Conservation (phyloP, 2,329 filamentous ascomycete genomes). For the Sporothrix schenckii region DNA sequence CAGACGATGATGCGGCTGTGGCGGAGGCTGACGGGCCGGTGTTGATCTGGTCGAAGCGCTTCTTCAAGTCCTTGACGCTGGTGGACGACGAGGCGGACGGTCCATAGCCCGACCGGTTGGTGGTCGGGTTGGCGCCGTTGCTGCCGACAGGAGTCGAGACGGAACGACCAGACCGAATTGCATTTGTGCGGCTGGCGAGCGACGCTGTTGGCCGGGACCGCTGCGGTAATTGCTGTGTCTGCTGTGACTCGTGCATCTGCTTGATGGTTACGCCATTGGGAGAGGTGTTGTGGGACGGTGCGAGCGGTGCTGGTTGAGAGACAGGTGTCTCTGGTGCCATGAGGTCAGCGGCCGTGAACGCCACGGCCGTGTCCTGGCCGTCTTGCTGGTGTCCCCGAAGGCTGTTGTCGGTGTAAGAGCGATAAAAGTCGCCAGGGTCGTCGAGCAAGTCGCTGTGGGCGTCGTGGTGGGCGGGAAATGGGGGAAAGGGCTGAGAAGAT, state of each 20-base stretch:
- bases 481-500: slow-evolving; percentile 20
- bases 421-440: slow-evolving; percentile 36
- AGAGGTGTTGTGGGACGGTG: slow-evolving; percentile 50
- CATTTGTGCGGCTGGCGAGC: slow-evolving; percentile 46
- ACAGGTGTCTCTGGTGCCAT: slow-evolving; percentile 49
- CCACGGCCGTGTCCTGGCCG: slow-evolving; percentile 17
- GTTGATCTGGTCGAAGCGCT: slow-evolving; percentile 70
- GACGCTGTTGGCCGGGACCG: slow-evolving; percentile 46
- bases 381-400: slow-evolving; percentile 1
- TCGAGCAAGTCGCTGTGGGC: slow-evolving; percentile 16
- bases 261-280: slow-evolving; percentile 54
- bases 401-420: slow-evolving; percentile 30
- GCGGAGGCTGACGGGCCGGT: slow-evolving; percentile 39
- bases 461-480: slow-evolving; percentile 35
- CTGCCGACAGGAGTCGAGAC: slow-evolving; percentile 59
- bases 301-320: slow-evolving; percentile 46
- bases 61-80: slow-evolving; percentile 81
- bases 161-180: slow-evolving; percentile 54
- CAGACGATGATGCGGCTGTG: slow-evolving; percentile 4
- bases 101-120: slow-evolving; percentile 1
- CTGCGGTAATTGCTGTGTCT: background rate
- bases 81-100: slow-evolving; percentile 43
- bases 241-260: slow-evolving; percentile 36
- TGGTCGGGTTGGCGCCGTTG: background rate
- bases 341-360: slow-evolving; percentile 38